Percentiles rank a stretch among this genome's conserved stretches.
These are phyloP conservation scores for Pestalotiopsis sp. DNA, from an alignment of 2,329 filamentous ascomycete species.

Conservation along the genomic window DNA sequence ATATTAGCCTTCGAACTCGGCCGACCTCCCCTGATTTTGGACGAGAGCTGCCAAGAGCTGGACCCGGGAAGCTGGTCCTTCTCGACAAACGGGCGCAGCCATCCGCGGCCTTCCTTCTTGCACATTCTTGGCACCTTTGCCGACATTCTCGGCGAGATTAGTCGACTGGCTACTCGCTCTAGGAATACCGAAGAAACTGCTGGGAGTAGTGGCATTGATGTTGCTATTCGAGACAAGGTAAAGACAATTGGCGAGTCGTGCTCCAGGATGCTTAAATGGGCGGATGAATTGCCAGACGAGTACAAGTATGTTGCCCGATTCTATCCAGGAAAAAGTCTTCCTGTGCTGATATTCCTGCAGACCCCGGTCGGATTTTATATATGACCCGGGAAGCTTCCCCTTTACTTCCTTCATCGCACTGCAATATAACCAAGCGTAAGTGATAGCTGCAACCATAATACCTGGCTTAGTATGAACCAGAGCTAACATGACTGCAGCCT, in stretches of 20 bases:
- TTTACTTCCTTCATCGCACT: slow-evolving; percentile 15
- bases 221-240: slow-evolving; percentile 14
- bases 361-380: slow-evolving; percentile 14
- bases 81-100: neutral
- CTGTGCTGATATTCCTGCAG: neutral
- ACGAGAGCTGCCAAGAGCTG: slow-evolving; percentile 9
- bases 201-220: slow-evolving; percentile 4
- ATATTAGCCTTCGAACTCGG: slow-evolving; percentile 17
- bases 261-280: slow-evolving; percentile 12
- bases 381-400: slow-evolving; percentile 11
- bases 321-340: neutral
- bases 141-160: slow-evolving; percentile 6
- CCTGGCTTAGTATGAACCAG: neutral
- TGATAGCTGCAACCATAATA: neutral
- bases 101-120: neutral
- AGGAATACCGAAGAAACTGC: slow-evolving; percentile 10
- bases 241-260: slow-evolving; percentile 13
- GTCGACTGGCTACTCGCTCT: neutral
- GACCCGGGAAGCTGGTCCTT: slow-evolving; percentile 13
- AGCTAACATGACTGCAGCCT: slow-evolving; percentile 1
- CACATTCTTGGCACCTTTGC: neutral
- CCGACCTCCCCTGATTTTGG: slow-evolving; percentile 7
- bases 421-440: slow-evolving; percentile 17
- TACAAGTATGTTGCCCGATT: neutral
- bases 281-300: slow-evolving; percentile 10